Percentiles rank a stretch among this genome's conserved stretches.
These are phyloP conservation scores for Dorcoceras hygrometricum DNA, from an alignment of 257 asterid species.

Conservation along the genomic window DNA sequence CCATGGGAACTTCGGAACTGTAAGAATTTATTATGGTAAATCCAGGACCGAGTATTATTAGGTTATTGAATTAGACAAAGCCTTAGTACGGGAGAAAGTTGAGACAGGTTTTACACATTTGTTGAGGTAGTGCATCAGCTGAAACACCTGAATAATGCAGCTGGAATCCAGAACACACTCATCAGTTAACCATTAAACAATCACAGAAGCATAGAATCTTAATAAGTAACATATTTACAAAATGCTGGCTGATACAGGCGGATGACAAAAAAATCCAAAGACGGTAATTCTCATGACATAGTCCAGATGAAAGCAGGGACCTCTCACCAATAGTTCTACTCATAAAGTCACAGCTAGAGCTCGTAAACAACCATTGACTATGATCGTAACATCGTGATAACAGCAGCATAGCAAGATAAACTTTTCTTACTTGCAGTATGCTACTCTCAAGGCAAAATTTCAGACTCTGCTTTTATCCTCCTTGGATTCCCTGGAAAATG, in stretches of 20 bases:
- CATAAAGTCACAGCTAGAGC: slow-evolving; percentile 8
- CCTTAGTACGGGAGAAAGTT: neutral
- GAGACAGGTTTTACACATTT: slow-evolving; percentile 27
- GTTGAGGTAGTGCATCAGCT: slow-evolving; percentile 18
- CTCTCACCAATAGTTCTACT: slow-evolving; percentile 19
- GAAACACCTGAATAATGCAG: slow-evolving; percentile 17
- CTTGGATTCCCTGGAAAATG: slow-evolving; percentile 27
- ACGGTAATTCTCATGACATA: neutral
- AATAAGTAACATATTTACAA: slow-evolving; percentile 44
- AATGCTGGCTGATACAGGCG: slow-evolving; percentile 26
- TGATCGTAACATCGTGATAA: slow-evolving; percentile 3
- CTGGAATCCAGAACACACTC: slow-evolving; percentile 22
- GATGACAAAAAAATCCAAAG: slow-evolving; percentile 20
- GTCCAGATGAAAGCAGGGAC: slow-evolving; percentile 27
- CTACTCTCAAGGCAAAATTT: slow-evolving; percentile 27
- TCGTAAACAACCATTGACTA: slow-evolving; percentile 16
- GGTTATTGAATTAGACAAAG: neutral
- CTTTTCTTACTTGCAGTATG: slow-evolving; percentile 21
- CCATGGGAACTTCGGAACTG: no score
- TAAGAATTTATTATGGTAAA: no score
- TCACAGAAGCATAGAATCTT: slow-evolving; percentile 27
- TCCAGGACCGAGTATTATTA: no score
- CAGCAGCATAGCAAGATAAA: slow-evolving; percentile 16
- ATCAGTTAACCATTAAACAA: slow-evolving; percentile 25
- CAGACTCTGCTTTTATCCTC: slow-evolving; percentile 22